Evolutionary conservation across 2,329 filamentous ascomycete genomes (phyloP), one percentile per base, ranked within the genome.

Genomic region (Fusarium mangiferae): DNA sequence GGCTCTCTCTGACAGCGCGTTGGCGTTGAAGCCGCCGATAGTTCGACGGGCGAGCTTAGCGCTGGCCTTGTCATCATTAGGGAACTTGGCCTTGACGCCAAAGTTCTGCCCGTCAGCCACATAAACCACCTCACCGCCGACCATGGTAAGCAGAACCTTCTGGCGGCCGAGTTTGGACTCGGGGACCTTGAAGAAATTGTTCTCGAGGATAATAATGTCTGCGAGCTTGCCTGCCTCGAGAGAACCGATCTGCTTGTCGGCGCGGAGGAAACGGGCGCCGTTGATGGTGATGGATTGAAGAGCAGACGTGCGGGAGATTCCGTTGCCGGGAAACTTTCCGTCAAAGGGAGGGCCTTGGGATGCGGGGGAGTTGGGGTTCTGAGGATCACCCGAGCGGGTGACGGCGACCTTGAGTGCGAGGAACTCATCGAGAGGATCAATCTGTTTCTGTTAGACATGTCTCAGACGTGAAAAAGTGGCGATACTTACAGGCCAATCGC

Each of bases 361-460:
- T 2, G 77, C 77, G 2, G 75, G 75, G 1, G 77, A 79, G 68
- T 77, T 75, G 17, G 75, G 78, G 44, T 78, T 77, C 20, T 73
- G 54, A 2, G 78, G 73, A 26, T 79, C 78, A 11, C 78, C 78
- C 3, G 72, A 70, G 12, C 78, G 77, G 5, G 78, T 78, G 13
- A 79, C 75, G 7, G 66, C 78, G 0, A 76, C 76, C 38, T 79
- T 79, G 9, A 79, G 62, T 18, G 78, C 77, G 5, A 79, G 76
- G 33, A 77, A 79, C 42, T 76, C 75, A 20, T 79, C 77, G 4
- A 78, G 76, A 17, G 78, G 78, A 44, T 79, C 77, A 56, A 78
- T 78, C 75, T 78, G 33, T 4, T 5, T 22, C 12, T 17, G 30
- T 72, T 18, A 76, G 48, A 42, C 18, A 36, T 49, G 14, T 20